phyloP scores from a whole-genome alignment of 371 early-diverging fungal species.

The Zychaea mexicana region DNA sequence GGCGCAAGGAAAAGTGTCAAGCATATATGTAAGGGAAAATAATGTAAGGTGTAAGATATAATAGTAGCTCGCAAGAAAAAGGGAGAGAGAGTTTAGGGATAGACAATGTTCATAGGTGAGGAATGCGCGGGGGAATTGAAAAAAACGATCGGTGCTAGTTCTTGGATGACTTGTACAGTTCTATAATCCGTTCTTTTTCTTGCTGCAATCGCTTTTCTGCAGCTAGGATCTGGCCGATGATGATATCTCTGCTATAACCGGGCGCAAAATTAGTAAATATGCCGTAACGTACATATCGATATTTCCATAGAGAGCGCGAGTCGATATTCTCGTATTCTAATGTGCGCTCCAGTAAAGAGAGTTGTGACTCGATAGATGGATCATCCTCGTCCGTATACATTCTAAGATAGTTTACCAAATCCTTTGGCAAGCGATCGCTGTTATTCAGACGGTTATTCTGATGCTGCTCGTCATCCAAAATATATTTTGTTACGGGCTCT shows the following conservation, averaged over 20 bases:
- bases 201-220: not conserved
- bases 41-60: too few species aligned
- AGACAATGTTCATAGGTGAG: too few species aligned
- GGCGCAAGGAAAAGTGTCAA: too few species aligned
- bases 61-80: too few species aligned
- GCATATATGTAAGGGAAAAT: too few species aligned
- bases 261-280: conserved; percentile 1
- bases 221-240: not conserved
- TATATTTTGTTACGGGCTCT: conserved; percentile 4
- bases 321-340: not conserved
- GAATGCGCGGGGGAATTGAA: too few species aligned
- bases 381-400: not conserved
- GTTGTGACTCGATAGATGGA: not conserved
- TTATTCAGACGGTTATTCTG: not conserved
- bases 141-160: not conserved
- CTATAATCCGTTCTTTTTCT: not conserved
- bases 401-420: not conserved
- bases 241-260: not conserved
- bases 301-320: not conserved
- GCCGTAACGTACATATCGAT: not conserved
- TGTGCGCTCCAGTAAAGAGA: not conserved
- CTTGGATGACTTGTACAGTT: not conserved
- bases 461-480: not conserved
- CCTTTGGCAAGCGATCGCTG: not conserved
- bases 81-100: too few species aligned